A percentile compares a stretch with the other conserved stretches of the same genome.
Conservation (phyloP, 768 basidiomycete species). For the Austroboletus eburneus region DNA sequence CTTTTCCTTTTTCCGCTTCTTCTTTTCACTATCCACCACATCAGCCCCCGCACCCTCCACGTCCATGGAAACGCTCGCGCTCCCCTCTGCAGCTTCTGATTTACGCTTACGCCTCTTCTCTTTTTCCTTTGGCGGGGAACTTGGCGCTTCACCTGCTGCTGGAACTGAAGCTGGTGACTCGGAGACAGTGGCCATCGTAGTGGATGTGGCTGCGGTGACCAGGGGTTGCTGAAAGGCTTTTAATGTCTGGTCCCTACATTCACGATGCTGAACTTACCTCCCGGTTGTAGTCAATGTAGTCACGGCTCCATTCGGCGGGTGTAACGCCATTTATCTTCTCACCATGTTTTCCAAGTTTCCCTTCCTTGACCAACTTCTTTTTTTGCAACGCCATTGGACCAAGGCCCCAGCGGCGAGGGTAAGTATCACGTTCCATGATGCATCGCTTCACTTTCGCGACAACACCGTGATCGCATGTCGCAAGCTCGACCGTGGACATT, state of each 20-base stretch:
- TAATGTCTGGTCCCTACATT: constrained; percentile 1
- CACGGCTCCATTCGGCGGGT: constrained; percentile 85
- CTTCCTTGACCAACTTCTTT: constrained; percentile 98
- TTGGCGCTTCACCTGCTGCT: constrained; percentile 31
- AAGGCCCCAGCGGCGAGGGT: constrained; percentile 96
- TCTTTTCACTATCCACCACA: constrained; percentile 52
- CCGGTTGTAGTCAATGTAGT: constrained; percentile 90
- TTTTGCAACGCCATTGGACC: constrained; percentile 97
- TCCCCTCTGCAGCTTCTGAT: constrained; percentile 48
- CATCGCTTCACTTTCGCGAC: constrained; percentile 99
- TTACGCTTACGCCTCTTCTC: constrained; percentile 88
- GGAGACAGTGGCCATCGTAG: constrained; percentile 19
- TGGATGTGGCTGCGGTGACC: constrained; percentile 23
- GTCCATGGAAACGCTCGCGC: constrained; percentile 41
- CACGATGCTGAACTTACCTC: constrained; percentile 39
- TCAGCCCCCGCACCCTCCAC: constrained; percentile 34
- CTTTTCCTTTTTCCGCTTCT: constrained; percentile 57
- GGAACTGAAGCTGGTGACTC: constrained; percentile 25
- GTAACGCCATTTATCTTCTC: constrained; percentile 85
- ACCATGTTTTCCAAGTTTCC: constrained; percentile 93
- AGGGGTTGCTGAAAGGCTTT: constrained; percentile 36
- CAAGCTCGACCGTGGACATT: constrained; percentile 98
- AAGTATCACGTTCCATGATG: constrained; percentile 99
- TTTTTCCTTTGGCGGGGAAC: constrained; percentile 44
- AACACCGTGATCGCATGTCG: constrained; percentile 97